Evolutionary conservation across 345 rosid species (phyloP), one percentile per base, ranked within the genome.

Genomic region (Salix dunnii): DNA sequence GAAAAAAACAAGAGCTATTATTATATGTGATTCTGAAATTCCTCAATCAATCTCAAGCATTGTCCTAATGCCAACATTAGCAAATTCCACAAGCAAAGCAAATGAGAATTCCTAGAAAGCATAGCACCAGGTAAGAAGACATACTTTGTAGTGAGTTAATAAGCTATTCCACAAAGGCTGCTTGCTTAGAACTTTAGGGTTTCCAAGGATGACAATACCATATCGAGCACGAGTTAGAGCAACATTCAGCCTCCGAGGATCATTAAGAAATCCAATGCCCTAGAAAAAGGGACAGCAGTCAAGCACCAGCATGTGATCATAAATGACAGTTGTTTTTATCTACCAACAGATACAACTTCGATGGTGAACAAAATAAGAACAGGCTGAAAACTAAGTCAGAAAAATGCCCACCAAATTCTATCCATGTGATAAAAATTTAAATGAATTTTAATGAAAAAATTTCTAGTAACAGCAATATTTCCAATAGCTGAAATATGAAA

Each of bases 221-320:
- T 96, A 96, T 74, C 97, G 90, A 76, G 98, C 95, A 83, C 99
- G 98, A 20, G 99, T 96, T 42, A 96, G 86, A 71, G 99, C 99
- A 76, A 96, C 99, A 82, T 96, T 94, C 35, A 96, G 97, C 88
- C 98, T 89, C 71, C 99, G 92, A 53, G 99, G 99, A 88, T 96
- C 99, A 88, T 96, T 96, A 73, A 96, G 91, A 79, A 96, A 96
- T 71, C 99, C 99, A 84, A 94, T 96, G 64, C 99, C 99, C 99
- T 96, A 86, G 76, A 78, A 53, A 78, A 60, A 30, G 38, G 33
- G 70, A 61, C 51, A 71, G 40, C 61, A 70, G 64, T 80, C 70
- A 75, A 49, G 51, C 42, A 74, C n/a, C 79, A 75, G 46, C 7
- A 49, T 13, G 30, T 27, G 9, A 74, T 30, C 33, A 21, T n/a